These are phyloP conservation scores for Musa itinerans DNA, from an alignment of 176 grass and related monocot genomes.

Conservation along the genomic window DNA sequence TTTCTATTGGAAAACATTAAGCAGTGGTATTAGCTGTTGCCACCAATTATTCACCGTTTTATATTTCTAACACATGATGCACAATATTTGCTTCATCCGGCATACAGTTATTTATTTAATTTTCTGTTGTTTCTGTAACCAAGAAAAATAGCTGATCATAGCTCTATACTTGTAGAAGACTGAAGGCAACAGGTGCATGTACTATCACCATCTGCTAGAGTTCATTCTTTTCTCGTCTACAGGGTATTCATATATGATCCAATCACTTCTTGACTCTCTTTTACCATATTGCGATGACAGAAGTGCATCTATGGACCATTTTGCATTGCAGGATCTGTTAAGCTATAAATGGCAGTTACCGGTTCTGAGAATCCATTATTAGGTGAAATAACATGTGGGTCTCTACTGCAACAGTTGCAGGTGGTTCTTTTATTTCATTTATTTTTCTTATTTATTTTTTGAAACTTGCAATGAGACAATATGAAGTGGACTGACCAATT, in stretches of 20 bases:
- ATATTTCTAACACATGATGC: background rate
- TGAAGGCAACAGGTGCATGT: background rate
- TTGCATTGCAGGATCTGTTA: background rate
- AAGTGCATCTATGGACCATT: background rate
- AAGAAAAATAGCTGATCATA: background rate
- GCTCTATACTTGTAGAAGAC: background rate
- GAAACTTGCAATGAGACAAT: background rate
- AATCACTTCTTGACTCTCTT: background rate
- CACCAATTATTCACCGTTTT: background rate
- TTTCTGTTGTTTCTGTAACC: background rate
- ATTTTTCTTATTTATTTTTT: background rate
- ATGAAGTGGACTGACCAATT: background rate
- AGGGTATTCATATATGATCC: too few species aligned
- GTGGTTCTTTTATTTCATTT: conserved; percentile 26
- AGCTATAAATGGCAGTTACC: conserved; percentile 41
- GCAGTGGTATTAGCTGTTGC: background rate
- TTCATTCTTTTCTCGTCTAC: too few species aligned
- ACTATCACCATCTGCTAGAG: background rate
- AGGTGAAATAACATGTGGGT: conserved; percentile 58
- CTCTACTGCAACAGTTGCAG: conserved; percentile 90
- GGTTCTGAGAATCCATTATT: conserved; percentile 17
- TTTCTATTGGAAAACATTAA: background rate
- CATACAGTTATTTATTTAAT: too few species aligned
- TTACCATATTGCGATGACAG: background rate
- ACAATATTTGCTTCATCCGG: too few species aligned